Conservation (phyloP, 768 basidiomycete species). For the Phaeolepiota aurea region DNA sequence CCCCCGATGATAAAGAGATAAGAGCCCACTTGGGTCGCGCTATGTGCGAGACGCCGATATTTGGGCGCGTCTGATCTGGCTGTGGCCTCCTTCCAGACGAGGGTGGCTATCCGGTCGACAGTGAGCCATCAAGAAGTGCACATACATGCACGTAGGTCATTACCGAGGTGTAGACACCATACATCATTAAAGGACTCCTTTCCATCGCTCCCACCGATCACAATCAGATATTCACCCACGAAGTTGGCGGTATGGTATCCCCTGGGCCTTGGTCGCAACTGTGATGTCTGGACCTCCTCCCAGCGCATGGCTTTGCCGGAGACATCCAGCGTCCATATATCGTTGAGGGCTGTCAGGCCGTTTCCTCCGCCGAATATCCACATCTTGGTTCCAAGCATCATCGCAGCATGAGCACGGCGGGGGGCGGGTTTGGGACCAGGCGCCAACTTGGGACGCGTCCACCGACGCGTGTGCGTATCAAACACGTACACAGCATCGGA, state of each 20-base stretch:
- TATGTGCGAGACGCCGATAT: conserved; percentile 72
- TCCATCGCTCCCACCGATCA: conserved; percentile 90
- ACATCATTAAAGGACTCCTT: conserved; percentile 83
- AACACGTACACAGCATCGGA: conserved; percentile 79
- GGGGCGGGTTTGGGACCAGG: conserved; percentile 42
- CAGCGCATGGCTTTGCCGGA: conserved; percentile 23
- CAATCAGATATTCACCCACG: conserved; percentile 76
- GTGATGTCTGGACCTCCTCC: conserved; percentile 44
- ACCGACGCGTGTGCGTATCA: conserved; percentile 66
- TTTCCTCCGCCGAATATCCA: conserved; percentile 95
- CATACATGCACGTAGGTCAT: too few species aligned
- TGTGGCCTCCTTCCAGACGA: conserved; percentile 31
- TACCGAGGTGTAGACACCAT: conserved; percentile 82
- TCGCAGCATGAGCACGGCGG: conserved; percentile 83
- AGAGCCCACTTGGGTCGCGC: conserved; percentile 84
- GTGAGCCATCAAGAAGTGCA: too few species aligned
- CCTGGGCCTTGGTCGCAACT: conserved; percentile 51
- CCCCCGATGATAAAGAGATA: conserved; percentile 88
- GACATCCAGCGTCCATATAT: conserved; percentile 83
- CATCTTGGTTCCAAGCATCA: conserved; percentile 61
- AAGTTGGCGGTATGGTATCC: conserved; percentile 92
- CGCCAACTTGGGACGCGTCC: conserved; percentile 43
- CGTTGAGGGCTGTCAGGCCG: conserved; percentile 82
- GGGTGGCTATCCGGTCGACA: conserved; percentile 30
- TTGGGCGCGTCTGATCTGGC: conserved; percentile 28